Percentiles rank a stretch among this genome's conserved stretches.
phyloP scores from a whole-genome alignment of 2,329 filamentous ascomycete genomes.

The Fusarium nurragi region DNA sequence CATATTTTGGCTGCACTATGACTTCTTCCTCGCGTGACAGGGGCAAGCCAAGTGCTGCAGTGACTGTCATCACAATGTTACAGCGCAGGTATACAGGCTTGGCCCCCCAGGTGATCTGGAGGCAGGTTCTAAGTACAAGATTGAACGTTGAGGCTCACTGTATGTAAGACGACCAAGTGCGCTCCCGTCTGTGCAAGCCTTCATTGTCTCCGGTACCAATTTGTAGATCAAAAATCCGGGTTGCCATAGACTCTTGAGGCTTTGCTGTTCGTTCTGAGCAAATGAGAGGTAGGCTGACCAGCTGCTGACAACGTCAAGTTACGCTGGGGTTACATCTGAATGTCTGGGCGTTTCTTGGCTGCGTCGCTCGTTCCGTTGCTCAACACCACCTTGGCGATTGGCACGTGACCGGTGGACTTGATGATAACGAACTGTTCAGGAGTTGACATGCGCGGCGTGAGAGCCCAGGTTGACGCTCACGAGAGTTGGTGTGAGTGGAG shows the following conservation, averaged over 20 bases:
- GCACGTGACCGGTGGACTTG: constrained; percentile 28
- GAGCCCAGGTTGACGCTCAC: background rate
- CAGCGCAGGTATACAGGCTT: constrained; percentile 1
- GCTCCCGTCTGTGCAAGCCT: background rate
- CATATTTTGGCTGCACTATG: constrained; percentile 4
- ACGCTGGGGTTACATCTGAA: background rate
- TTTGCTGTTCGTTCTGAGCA: background rate
- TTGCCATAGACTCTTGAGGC: background rate
- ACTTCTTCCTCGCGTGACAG: constrained; percentile 15
- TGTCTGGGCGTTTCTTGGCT: constrained; percentile 17
- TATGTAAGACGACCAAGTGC: background rate
- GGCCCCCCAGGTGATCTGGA: background rate
- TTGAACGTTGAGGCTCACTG: background rate
- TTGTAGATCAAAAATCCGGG: background rate
- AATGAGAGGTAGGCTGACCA: background rate
- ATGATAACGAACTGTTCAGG: background rate
- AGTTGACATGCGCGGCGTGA: constrained; percentile 14
- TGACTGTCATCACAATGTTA: constrained; percentile 15
- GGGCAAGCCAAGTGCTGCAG: constrained; percentile 6
- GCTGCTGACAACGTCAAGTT: background rate
- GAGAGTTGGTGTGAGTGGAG: constrained; percentile 11
- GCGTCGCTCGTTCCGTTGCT: constrained; percentile 21
- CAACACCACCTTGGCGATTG: background rate
- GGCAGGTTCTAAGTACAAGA: background rate
- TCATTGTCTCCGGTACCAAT: background rate